Evolutionary conservation across 345 rosid species (phyloP).

Genomic region (Barbarea vulgaris): DNA sequence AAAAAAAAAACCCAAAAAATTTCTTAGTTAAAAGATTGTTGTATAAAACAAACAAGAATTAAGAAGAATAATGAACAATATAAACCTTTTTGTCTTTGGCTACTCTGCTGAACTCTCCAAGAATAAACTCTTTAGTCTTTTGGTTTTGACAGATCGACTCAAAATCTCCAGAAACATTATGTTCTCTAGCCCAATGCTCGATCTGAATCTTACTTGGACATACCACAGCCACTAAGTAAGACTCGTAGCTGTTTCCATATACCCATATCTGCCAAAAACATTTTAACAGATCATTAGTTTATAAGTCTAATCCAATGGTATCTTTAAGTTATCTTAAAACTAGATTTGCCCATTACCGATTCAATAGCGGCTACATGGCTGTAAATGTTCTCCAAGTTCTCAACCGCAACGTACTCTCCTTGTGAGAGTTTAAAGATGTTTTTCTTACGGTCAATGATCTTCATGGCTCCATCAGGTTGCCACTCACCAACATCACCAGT

Average conservation of each 20-base stretch:
- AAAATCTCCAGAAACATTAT: conserved; percentile 66
- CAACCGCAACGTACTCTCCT: conserved; percentile 98
- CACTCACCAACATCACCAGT: conserved; percentile 99
- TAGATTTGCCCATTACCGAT: conserved; percentile 46
- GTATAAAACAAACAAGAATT: neutral
- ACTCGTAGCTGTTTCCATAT: conserved; percentile 95
- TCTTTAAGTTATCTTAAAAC: neutral
- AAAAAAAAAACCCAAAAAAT: neutral
- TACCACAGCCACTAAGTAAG: conserved; percentile 82
- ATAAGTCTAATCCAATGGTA: neutral
- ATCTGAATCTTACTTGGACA: conserved; percentile 82
- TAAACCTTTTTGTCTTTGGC: conserved; percentile 82
- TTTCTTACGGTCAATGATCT: conserved; percentile 88
- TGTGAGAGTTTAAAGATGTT: conserved; percentile 96
- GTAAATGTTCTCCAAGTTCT: conserved; percentile 88
- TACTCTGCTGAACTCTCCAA: conserved; percentile 68
- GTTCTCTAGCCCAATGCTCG: conserved; percentile 77
- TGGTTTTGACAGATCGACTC: conserved; percentile 65
- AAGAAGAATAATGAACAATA: neutral
- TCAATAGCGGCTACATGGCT: conserved; percentile 65
- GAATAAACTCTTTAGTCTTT: conserved; percentile 64
- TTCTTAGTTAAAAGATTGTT: too few relatives aligned
- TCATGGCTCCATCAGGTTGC: conserved; percentile 97
- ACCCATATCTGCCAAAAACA: conserved; percentile 74
- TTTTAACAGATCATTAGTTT: neutral